Conservation (phyloP, 2,329 filamentous ascomycete genomes). For the Diaporthe sp. region DNA sequence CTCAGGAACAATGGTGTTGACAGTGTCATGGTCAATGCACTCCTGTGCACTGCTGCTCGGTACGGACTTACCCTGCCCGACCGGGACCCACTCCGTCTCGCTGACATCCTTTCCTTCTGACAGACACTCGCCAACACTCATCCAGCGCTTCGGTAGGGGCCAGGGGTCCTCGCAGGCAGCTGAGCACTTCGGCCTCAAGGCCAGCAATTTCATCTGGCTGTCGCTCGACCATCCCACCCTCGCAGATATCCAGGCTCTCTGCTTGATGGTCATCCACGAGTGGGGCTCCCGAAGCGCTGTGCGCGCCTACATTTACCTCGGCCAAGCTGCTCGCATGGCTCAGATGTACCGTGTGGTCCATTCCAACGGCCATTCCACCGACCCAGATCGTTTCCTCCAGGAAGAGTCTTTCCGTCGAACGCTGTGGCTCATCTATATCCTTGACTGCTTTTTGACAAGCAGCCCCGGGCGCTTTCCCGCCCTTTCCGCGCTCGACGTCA, state of each 20-base stretch:
- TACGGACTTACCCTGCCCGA: conserved; percentile 54
- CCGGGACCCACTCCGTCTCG: neutral
- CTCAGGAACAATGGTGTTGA: conserved; percentile 69
- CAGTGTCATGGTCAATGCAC: conserved; percentile 68
- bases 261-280: conserved; percentile 72
- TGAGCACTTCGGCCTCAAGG: conserved; percentile 71
- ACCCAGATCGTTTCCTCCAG: conserved; percentile 71
- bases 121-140: conserved; percentile 68
- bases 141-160: conserved; percentile 70
- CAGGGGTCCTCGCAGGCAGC: conserved; percentile 62
- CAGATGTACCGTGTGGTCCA: conserved; percentile 74
- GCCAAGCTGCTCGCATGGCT: conserved; percentile 73
- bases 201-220: conserved; percentile 68
- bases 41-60: conserved; percentile 69
- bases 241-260: conserved; percentile 72
- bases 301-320: conserved; percentile 73
- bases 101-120: conserved; percentile 4
- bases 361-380: conserved; percentile 62
- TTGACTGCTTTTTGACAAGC: conserved; percentile 73
- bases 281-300: conserved; percentile 73
- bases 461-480: conserved; percentile 71
- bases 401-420: conserved; percentile 73
- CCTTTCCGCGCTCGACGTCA: conserved; percentile 65
- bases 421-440: conserved; percentile 72
- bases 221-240: conserved; percentile 70